These are phyloP conservation scores for Adansonia rubrostipa DNA, from an alignment of 441 rosid species.

Conservation along the genomic window DNA sequence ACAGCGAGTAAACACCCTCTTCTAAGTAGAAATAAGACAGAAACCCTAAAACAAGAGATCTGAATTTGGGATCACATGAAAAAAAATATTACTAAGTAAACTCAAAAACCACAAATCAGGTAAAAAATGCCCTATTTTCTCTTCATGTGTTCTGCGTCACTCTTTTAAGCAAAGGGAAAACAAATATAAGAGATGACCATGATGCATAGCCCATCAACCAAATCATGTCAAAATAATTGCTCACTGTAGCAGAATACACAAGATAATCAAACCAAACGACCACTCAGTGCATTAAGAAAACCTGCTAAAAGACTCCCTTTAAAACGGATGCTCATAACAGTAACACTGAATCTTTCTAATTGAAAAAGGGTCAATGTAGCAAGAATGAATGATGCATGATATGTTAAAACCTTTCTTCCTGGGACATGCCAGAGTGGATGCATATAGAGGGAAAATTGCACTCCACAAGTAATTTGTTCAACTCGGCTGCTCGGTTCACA, in stretches of 20 bases:
- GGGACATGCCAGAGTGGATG: slow-evolving; percentile 98
- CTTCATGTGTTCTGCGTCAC: background rate
- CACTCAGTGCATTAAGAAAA: background rate
- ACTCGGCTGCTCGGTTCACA: slow-evolving; percentile 89
- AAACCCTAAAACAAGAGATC: background rate
- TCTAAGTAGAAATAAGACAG: background rate
- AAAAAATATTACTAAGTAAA: background rate
- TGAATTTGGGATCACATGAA: background rate
- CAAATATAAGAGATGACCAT: background rate
- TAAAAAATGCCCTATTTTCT: background rate
- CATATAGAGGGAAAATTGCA: slow-evolving; percentile 97
- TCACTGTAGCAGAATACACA: background rate
- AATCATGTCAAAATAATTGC: background rate
- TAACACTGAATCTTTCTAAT: background rate
- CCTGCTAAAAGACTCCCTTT: background rate
- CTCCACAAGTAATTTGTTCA: slow-evolving; percentile 88
- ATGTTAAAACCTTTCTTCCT: slow-evolving; percentile 81
- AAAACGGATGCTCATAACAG: background rate
- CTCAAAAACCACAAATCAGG: background rate
- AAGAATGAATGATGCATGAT: background rate
- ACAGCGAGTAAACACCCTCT: background rate
- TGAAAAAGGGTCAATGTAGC: background rate
- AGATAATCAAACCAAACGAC: background rate
- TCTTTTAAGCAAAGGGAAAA: background rate
- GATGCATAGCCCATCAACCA: background rate